Percentiles rank a stretch among this genome's conserved stretches.
Evolutionary conservation across 2,329 filamentous ascomycete genomes (phyloP).

Genomic region (Cladosporium sphaerospermum): DNA sequence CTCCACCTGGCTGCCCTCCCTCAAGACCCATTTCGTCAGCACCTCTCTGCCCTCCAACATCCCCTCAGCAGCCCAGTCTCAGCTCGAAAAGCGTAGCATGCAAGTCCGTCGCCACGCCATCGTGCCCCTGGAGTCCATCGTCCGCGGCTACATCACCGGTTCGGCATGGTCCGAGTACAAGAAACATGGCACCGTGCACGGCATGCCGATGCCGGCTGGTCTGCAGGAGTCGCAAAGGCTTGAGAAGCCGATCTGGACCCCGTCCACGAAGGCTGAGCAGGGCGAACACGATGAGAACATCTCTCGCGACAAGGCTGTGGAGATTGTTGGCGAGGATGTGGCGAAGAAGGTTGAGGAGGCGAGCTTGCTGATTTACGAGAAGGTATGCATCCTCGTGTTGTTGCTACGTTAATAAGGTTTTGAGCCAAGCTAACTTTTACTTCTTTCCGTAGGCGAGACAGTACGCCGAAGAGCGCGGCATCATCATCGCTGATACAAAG

Average conservation of each 20-base stretch:
- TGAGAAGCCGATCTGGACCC: constrained; percentile 66
- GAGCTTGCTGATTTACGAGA: constrained; percentile 57
- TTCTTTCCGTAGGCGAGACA: constrained; percentile 44
- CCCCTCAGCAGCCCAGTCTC: constrained; percentile 19
- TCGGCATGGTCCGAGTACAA: constrained; percentile 77
- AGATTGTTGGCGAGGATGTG: constrained; percentile 60
- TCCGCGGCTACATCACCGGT: constrained; percentile 86
- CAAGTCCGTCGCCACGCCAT: constrained; percentile 66
- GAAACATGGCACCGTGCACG: constrained; percentile 70
- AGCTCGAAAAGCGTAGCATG: constrained; percentile 63
- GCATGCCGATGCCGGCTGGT: constrained; percentile 61
- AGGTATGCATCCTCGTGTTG: constrained; percentile 30
- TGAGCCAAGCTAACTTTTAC: not conserved
- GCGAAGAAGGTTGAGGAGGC: constrained; percentile 61
- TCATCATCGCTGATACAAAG: constrained; percentile 73
- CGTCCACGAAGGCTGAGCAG: constrained; percentile 75
- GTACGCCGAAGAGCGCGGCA: constrained; percentile 59
- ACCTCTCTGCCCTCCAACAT: constrained; percentile 51
- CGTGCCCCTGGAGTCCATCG: constrained; percentile 74
- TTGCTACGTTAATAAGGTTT: not conserved
- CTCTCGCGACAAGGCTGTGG: constrained; percentile 55
- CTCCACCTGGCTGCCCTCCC: constrained; percentile 47
- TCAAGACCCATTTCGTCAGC: constrained; percentile 59
- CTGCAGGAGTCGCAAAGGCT: constrained; percentile 66
- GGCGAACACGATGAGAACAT: constrained; percentile 86